Evolutionary conservation across 1,284 basidiomycete species (phyloP).

Genomic region (Ganoderma resinaceum): DNA sequence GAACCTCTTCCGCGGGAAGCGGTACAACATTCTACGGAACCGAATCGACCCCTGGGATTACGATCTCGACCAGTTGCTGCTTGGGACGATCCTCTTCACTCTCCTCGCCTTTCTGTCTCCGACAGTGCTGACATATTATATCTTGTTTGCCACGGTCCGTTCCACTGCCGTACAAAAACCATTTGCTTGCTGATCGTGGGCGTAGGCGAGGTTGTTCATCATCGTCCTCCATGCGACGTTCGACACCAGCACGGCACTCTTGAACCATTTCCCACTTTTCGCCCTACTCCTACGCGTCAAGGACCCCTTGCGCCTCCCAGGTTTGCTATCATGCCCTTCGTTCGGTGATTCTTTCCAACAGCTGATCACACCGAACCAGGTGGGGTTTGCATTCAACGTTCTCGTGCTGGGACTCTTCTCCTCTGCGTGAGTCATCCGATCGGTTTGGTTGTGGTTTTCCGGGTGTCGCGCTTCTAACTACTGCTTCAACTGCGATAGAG

Average conservation of each 20-base stretch:
- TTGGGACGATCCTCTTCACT: constrained; percentile 96
- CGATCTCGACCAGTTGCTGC: constrained; percentile 91
- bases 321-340: constrained; percentile 44
- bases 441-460: too few species aligned
- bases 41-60: constrained; percentile 91
- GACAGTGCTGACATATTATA: constrained; percentile 88
- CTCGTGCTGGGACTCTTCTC: constrained; percentile 14
- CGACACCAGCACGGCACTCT: constrained; percentile 72
- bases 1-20: constrained; percentile 95
- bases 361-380: constrained; percentile 5
- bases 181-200: background rate
- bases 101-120: constrained; percentile 91
- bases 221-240: constrained; percentile 67
- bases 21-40: constrained; percentile 83
- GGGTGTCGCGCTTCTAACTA: background rate
- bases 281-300: constrained; percentile 87
- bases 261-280: constrained; percentile 94
- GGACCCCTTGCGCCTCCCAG: constrained; percentile 85
- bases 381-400: constrained; percentile 27
- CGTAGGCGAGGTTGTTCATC: constrained; percentile 67
- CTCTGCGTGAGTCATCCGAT: constrained; percentile 24
- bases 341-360: background rate
- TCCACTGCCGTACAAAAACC: background rate
- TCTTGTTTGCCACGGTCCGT: constrained; percentile 79
- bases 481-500: constrained; percentile 31